These are phyloP conservation scores for Kodamaea derodonti DNA, from an alignment of 1,139 yeast genomes.

Conservation along the genomic window DNA sequence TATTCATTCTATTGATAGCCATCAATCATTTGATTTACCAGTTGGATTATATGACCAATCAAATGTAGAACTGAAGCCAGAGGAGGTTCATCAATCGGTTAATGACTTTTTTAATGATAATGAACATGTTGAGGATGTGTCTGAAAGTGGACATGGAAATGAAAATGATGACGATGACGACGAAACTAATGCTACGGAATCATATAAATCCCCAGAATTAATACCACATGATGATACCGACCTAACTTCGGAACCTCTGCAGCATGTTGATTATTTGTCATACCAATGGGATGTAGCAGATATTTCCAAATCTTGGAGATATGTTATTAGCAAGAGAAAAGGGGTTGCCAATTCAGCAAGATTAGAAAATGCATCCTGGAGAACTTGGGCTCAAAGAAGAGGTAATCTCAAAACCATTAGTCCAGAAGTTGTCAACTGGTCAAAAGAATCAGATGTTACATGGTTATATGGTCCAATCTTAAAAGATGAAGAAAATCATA, in stretches of 20 bases:
- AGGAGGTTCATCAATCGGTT: neutral
- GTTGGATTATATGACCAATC: neutral
- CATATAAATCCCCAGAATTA: constrained; percentile 29
- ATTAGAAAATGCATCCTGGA: constrained; percentile 78
- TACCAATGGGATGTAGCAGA: constrained; percentile 95
- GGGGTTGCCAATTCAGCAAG: constrained; percentile 67
- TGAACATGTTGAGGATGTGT: neutral
- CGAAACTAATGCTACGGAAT: neutral
- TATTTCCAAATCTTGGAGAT: constrained; percentile 92
- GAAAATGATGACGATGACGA: neutral
- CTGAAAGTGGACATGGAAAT: neutral
- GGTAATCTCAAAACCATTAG: constrained; percentile 62
- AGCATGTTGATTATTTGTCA: constrained; percentile 90
- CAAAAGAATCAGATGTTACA: constrained; percentile 74
- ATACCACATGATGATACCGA: constrained; percentile 83
- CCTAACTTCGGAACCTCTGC: constrained; percentile 72
- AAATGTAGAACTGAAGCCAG: neutral
- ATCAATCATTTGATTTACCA: neutral
- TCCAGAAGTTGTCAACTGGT: constrained; percentile 76
- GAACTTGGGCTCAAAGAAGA: constrained; percentile 83
- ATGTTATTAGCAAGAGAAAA: constrained; percentile 76
- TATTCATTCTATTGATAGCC: neutral
- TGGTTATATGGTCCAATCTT: constrained; percentile 81
- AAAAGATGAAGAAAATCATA: constrained; percentile 35
- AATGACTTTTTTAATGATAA: neutral